Base-by-base conservation (phyloP, 192 early-diverging fungal genomes). In the Backusella tuberculispora region DNA sequence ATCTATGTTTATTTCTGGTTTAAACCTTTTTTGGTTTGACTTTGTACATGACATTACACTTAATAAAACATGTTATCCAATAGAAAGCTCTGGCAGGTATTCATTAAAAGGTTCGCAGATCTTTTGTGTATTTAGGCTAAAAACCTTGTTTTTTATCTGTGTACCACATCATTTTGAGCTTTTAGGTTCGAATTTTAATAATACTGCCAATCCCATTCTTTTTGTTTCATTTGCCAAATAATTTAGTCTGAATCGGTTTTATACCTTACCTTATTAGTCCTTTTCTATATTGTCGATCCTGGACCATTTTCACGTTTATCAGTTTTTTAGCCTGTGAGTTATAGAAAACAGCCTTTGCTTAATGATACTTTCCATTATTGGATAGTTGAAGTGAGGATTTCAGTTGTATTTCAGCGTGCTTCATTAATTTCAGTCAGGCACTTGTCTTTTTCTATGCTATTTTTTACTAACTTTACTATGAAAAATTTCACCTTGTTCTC, bases 171-270 rank as follows among this genome's bases (percentile, higher is more conserved):
- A 24, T 19, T 60, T 60, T 60, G 21, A 60, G 8, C 29, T 26
- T 26, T 60, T 60, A 24, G 24, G 53, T 10, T 60, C 24, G 10
- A 60, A 12, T 26, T 60, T 60, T 24, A 60, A 24, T 24, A 60
- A 60, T 60, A 26, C 53, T 60, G 53, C 53, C 66, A 67, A 67
- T 67, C 66, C 40, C 41, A 67, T 67, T 67, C 66, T 67, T 67
- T 43, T n/a, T 43, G 41, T 43, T 67, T 67, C 66, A 67, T 67
- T 67, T 67, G 66, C 66, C 38, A 37, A 43, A 65, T 34, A 65
- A 4, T 65, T 65, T 65, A 65, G 63, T 65, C 29, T 65, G 15
- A 29, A 38, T 65, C 41, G 6, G n/a, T 17, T 67, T 19, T 67
- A 38, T n/a, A 67, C 19, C 38, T 41, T 41, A 9, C 37, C 41